Evolutionary conservation across 2,329 filamentous ascomycete genomes (phyloP).

Genomic region (Ophiostoma piceae): DNA sequence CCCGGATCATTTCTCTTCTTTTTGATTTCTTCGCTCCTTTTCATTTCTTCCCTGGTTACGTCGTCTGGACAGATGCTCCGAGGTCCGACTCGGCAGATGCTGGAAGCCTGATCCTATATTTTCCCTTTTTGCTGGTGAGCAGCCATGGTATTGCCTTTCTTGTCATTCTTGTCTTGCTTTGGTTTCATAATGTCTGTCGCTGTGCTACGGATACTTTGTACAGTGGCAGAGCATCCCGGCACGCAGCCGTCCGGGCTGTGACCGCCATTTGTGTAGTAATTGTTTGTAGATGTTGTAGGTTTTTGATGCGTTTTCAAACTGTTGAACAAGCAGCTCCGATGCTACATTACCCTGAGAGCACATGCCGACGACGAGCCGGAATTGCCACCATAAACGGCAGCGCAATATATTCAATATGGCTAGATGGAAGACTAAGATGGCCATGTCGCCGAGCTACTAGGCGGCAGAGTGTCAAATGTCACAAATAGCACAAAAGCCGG

Average conservation of each 20-base stretch:
- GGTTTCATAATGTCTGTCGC: constrained; percentile 4
- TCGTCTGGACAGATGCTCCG: constrained; percentile 12
- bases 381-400: background rate
- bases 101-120: background rate
- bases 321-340: background rate
- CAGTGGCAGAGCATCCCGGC: background rate
- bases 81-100: constrained; percentile 15
- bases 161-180: background rate
- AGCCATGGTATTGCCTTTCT: background rate
- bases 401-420: background rate
- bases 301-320: background rate
- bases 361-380: background rate
- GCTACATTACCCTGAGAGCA: background rate
- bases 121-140: background rate
- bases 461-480: background rate
- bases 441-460: background rate
- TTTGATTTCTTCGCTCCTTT: background rate
- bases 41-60: background rate
- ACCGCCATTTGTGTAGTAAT: background rate
- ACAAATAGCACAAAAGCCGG: no score
- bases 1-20: background rate
- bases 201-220: background rate
- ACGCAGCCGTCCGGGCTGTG: constrained; percentile 4
- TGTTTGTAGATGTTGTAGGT: background rate
- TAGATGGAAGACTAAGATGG: background rate